Percentiles rank a stretch among this genome's conserved stretches.
Evolutionary conservation across 768 basidiomycete species (phyloP).

Genomic region (Collybia sordida): DNA sequence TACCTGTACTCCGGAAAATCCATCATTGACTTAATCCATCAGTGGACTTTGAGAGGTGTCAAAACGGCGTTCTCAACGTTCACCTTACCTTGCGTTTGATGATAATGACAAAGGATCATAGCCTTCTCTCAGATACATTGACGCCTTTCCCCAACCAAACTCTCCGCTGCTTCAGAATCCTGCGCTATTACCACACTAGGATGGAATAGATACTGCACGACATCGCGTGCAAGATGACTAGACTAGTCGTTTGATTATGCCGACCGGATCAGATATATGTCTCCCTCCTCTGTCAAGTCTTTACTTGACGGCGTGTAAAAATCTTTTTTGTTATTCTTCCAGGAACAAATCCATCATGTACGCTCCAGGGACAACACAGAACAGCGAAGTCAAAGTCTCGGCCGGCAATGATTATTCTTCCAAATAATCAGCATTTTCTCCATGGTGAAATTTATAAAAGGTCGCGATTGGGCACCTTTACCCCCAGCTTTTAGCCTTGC

Average conservation of each 20-base stretch:
- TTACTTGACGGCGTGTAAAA: constrained; percentile 5
- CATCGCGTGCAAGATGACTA: background rate
- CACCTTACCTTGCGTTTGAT: too few species aligned
- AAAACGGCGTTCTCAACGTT: background rate
- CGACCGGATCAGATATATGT: constrained; percentile 14
- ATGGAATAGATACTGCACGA: background rate
- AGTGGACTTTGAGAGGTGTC: constrained; percentile 15
- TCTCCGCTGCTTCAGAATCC: too few species aligned
- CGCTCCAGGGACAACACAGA: constrained; percentile 1
- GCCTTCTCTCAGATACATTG: background rate
- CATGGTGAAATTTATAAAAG: constrained; percentile 11
- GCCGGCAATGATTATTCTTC: constrained; percentile 3
- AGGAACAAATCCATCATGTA: too few species aligned
- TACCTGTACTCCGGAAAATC: too few species aligned
- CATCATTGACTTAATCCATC: constrained; percentile 6
- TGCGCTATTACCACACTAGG: too few species aligned
- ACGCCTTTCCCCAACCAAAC: background rate
- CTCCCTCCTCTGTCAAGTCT: constrained; percentile 7
- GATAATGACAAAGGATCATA: too few species aligned
- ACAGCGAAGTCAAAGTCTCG: background rate
- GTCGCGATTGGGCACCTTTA: background rate
- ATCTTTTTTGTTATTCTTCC: background rate
- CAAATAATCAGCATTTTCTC: background rate
- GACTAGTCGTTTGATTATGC: background rate
- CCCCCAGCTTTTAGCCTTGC: constrained; percentile 5